Evolutionary conservation across 23 red algal species (phyloP), one percentile per base, ranked within the genome.

Genomic region (Gracilaria gracilis): DNA sequence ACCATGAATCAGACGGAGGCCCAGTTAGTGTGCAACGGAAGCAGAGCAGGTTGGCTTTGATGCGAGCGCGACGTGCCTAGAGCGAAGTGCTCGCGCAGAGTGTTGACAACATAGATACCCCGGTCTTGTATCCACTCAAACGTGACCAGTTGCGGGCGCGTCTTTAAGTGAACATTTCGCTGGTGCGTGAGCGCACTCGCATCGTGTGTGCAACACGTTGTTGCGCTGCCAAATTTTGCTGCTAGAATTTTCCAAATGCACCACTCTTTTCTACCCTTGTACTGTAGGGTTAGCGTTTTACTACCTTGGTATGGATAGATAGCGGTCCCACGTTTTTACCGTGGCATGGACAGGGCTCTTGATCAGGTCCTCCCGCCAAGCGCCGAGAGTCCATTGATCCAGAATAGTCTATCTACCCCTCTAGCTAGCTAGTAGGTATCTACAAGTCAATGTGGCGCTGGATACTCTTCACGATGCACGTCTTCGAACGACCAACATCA

Each of bases 1-100:
- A 76, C 65, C 89, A 93, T 93, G 72, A 77, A 77, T 46, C 16
- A 37, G 32, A 8, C 12, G 13, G 64, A 55, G 19, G 51, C 51
- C 51, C 51, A 19, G 16, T 20, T 9, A 1, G 9, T 15, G 11
- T 19, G 51, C 51, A 19, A 20, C 16, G n/a, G 51, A 69, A 69
- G 64, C 16, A 34, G 31, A 69, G 64, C 31, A 2, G 13, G 8
- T 62, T 29, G 9, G 7, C 51, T 55, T 55, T 15, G 17, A 6
- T 55, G 8, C 51, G 51, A 9, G 16, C 14, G 51, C 51, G 17
- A 15, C 1, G 16, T 55, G 17, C 1, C 51, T 55, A 19, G 14
- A 55, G 9, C 51, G 51, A 55, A 32, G 32, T 69, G 64, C 64
- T 69, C 64, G 64, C 17, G 32, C 9, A 55, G 51, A 19, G 2